A percentile compares a stretch with the other conserved stretches of the same genome.
Evolutionary conservation across 2,329 filamentous ascomycete species (phyloP).

Genomic region (Lasiodiplodia sp.): DNA sequence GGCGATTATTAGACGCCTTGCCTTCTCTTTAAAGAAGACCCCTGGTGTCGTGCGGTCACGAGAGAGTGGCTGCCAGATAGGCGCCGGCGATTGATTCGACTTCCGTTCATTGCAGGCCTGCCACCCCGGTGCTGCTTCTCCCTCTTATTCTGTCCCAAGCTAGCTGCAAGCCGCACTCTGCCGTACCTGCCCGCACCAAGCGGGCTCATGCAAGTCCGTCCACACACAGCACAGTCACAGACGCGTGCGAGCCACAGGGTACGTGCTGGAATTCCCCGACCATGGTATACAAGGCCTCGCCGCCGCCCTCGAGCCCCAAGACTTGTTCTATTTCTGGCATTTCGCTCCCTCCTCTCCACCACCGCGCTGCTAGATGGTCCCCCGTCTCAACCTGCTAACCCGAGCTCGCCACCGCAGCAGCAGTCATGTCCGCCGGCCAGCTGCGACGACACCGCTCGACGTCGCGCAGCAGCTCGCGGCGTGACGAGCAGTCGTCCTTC

Average conservation of each 20-base stretch:
- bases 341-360: slow-evolving; percentile 10
- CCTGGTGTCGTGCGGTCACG: slow-evolving; percentile 29
- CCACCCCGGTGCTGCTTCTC: slow-evolving; percentile 39
- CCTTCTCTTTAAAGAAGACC: slow-evolving; percentile 26
- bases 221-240: slow-evolving; percentile 45
- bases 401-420: slow-evolving; percentile 33
- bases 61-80: slow-evolving; percentile 29
- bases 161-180: slow-evolving; percentile 44
- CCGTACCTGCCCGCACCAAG: slow-evolving; percentile 39
- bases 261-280: slow-evolving; percentile 39
- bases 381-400: slow-evolving; percentile 35
- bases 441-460: slow-evolving; percentile 50
- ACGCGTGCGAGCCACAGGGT: slow-evolving; percentile 44
- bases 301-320: slow-evolving; percentile 30
- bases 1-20: slow-evolving; percentile 27
- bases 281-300: slow-evolving; percentile 39
- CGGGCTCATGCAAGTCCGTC: slow-evolving; percentile 53
- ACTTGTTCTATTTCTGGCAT: slow-evolving; percentile 33
- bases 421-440: slow-evolving; percentile 54
- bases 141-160: slow-evolving; percentile 40
- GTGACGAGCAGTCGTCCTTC: slow-evolving; percentile 37
- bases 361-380: slow-evolving; percentile 16
- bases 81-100: slow-evolving; percentile 31
- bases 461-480: slow-evolving; percentile 47
- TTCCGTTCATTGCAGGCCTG: slow-evolving; percentile 15